A percentile compares a stretch with the other conserved stretches of the same genome.
phyloP scores from a whole-genome alignment of 2,329 filamentous ascomycete genomes.

The Sporothrix mexicana region DNA sequence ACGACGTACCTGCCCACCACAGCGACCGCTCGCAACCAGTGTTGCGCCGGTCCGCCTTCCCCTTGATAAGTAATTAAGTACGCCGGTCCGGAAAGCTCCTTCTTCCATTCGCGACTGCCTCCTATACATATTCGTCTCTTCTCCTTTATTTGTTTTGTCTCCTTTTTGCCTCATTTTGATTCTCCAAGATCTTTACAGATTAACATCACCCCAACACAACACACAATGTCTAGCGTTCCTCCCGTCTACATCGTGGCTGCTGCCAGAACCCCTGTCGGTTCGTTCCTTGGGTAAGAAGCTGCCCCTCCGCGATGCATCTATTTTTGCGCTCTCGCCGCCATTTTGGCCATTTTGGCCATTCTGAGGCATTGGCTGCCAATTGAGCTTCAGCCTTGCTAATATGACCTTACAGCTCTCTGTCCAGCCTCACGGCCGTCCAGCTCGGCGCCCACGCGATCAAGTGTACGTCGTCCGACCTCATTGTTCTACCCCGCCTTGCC shows the following conservation, averaged over 20 bases:
- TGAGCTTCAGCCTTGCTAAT: constrained; percentile 25
- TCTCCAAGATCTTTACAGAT: neutral
- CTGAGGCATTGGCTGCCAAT: constrained; percentile 7
- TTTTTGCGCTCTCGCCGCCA: constrained; percentile 29
- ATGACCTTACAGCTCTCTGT: constrained; percentile 71
- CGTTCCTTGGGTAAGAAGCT: constrained; percentile 83
- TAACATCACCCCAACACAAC: neutral
- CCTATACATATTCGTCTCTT: constrained; percentile 6
- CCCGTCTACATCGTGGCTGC: constrained; percentile 96
- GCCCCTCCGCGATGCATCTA: constrained; percentile 24
- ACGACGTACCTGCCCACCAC: constrained; percentile 21
- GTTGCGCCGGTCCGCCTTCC: neutral
- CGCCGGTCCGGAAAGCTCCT: constrained; percentile 19
- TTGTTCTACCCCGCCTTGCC: neutral
- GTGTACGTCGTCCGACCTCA: constrained; percentile 52
- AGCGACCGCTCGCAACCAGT: constrained; percentile 20
- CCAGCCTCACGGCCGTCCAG: constrained; percentile 83
- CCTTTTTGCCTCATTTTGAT: constrained; percentile 10
- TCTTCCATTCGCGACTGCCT: constrained; percentile 13
- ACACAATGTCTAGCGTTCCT: constrained; percentile 76
- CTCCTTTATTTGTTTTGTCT: constrained; percentile 20
- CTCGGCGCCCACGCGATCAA: constrained; percentile 93
- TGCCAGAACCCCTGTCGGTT: constrained; percentile 88
- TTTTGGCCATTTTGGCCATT: neutral
- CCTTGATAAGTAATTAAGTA: constrained; percentile 23